These are phyloP conservation scores for Pseudocercospora vitis DNA, from an alignment of 2,329 filamentous ascomycete species.

Conservation along the genomic window DNA sequence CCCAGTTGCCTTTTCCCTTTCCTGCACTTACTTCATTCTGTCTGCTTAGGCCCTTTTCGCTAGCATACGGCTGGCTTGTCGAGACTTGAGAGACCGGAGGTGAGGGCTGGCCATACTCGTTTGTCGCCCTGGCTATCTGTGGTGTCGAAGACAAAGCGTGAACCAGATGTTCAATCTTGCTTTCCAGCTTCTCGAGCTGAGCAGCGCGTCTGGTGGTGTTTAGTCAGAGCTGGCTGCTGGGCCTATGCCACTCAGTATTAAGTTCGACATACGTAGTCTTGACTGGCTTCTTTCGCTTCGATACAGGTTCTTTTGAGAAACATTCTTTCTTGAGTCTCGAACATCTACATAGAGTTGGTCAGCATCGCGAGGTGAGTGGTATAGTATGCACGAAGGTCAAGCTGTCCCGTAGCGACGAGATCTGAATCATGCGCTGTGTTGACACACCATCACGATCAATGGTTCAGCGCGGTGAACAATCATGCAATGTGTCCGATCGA, in stretches of 20 bases:
- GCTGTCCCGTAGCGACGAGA: neutral
- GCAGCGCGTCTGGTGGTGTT: constrained; percentile 31
- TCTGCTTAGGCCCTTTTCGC: constrained; percentile 5
- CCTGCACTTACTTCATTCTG: no score
- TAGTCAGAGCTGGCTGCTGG: neutral
- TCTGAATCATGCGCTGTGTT: neutral
- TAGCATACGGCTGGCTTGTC: neutral
- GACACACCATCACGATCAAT: no score
- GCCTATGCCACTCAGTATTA: neutral
- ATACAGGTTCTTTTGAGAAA: constrained; percentile 30
- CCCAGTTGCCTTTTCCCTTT: neutral
- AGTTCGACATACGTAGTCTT: constrained; percentile 33
- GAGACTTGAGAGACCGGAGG: constrained; percentile 23
- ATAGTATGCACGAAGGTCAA: neutral
- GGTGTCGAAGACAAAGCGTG: constrained; percentile 31
- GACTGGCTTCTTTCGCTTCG: constrained; percentile 29
- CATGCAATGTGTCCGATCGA: no score
- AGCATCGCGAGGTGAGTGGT: neutral
- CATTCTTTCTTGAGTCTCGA: constrained; percentile 37
- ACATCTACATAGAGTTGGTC: constrained; percentile 27
- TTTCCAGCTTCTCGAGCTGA: constrained; percentile 38
- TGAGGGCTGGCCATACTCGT: constrained; percentile 26
- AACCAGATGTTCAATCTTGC: constrained; percentile 37
- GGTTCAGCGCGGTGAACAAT: no score
- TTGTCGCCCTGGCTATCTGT: constrained; percentile 16